Evolutionary conservation across 2,329 filamentous ascomycete genomes (phyloP).

Genomic region (Lanzia echinophila): DNA sequence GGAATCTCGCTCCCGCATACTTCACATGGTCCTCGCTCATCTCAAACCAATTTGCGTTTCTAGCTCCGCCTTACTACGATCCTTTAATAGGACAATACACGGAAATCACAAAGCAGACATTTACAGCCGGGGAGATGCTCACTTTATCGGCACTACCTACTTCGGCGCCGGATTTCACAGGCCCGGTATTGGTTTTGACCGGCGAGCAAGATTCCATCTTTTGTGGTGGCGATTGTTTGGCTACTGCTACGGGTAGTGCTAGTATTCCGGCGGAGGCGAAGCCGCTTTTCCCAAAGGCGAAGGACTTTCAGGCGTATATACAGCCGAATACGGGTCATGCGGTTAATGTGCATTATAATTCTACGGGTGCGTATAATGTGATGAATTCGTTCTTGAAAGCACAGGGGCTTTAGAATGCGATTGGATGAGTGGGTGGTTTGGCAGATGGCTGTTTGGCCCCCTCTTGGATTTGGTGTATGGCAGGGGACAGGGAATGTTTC

Average conservation of each 20-base stretch:
- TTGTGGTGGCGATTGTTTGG: background rate
- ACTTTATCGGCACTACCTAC: background rate
- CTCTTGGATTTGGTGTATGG: background rate
- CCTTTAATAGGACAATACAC: background rate
- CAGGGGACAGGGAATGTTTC: too few relatives aligned
- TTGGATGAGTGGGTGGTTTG: too few relatives aligned
- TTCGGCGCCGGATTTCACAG: background rate
- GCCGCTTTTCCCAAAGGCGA: background rate
- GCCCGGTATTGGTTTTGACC: background rate
- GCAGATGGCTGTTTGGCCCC: background rate
- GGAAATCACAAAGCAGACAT: background rate
- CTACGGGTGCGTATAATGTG: slow-evolving; percentile 1
- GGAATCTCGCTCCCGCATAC: background rate
- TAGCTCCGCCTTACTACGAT: slow-evolving; percentile 3
- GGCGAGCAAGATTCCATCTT: slow-evolving; percentile 1
- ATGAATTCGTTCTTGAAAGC: slow-evolving; percentile 7
- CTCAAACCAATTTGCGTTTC: slow-evolving; percentile 3
- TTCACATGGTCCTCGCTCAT: slow-evolving; percentile 4
- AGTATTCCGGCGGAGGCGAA: background rate
- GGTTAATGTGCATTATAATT: slow-evolving; percentile 5
- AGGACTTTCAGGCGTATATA: background rate
- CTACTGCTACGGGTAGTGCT: background rate
- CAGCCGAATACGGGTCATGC: background rate
- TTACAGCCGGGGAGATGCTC: background rate
- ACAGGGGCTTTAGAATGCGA: background rate